A percentile compares a stretch with the other conserved stretches of the same genome.
phyloP scores from a whole-genome alignment of 352 stramenopile genomes.

The Pythium oligandrum region DNA sequence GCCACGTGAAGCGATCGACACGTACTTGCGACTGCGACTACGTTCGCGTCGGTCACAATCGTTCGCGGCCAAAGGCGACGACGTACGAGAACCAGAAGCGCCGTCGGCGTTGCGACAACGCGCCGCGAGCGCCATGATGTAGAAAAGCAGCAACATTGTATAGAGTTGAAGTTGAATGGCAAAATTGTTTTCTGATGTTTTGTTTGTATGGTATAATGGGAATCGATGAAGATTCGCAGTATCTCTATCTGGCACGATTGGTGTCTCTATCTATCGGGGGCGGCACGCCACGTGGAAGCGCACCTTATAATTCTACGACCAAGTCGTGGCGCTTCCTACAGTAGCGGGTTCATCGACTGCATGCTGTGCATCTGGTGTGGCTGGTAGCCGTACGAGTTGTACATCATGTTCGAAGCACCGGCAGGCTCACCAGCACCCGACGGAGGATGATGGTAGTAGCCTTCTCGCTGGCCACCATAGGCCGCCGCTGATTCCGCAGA shows the following conservation, averaged over 20 bases:
- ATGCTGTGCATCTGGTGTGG: slow-evolving; percentile 74
- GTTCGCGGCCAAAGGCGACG: slow-evolving; percentile 40
- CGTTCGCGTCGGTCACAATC: slow-evolving; percentile 28
- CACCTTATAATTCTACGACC: no score
- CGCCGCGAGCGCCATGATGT: slow-evolving; percentile 9
- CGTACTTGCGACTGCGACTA: slow-evolving; percentile 46
- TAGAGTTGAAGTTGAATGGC: no score
- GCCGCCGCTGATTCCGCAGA: slow-evolving; percentile 41
- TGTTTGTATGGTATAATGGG: no score
- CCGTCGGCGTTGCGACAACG: slow-evolving; percentile 14
- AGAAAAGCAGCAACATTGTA: no score
- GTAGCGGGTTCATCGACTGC: slow-evolving; percentile 62
- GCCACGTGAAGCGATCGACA: slow-evolving; percentile 46
- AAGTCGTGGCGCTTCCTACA: slow-evolving; percentile 8
- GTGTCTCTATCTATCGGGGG: no score
- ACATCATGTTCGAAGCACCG: slow-evolving; percentile 51
- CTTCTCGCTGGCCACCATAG: slow-evolving; percentile 44
- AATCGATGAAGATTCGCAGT: no score
- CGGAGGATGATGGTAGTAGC: slow-evolving; percentile 54
- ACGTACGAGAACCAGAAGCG: slow-evolving; percentile 32
- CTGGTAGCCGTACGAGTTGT: slow-evolving; percentile 47
- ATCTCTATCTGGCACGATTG: no score
- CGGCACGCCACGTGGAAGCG: no score
- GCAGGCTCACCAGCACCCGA: slow-evolving; percentile 1
- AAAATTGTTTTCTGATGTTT: no score